Conservation (phyloP, 371 early-diverging fungal genomes). For the Actinomortierella ambigua region DNA sequence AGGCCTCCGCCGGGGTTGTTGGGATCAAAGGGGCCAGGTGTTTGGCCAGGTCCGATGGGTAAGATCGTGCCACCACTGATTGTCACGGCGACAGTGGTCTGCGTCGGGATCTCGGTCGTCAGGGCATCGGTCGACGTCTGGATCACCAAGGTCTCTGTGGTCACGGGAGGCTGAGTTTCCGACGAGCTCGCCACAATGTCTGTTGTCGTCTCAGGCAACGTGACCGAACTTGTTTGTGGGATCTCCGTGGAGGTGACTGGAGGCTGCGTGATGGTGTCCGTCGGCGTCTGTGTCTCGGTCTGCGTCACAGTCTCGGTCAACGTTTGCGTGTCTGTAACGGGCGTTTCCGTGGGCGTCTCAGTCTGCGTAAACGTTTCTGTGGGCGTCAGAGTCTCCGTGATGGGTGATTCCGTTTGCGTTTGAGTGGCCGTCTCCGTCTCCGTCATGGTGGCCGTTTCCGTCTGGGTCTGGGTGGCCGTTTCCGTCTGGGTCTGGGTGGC, state of each 20-base stretch:
- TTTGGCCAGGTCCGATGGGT: conserved; percentile 15
- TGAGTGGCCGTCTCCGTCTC: no score
- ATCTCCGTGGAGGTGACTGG: conserved; percentile 7
- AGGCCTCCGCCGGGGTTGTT: not conserved
- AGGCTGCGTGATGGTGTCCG: not conserved
- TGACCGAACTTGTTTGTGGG: conserved; percentile 1
- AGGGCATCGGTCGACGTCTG: conserved; percentile 4
- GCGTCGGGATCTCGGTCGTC: conserved; percentile 17
- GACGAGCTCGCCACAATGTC: conserved; percentile 4
- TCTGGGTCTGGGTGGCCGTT: no score
- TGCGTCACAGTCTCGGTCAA: no score
- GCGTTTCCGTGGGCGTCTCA: conserved; percentile 15
- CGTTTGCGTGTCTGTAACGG: conserved; percentile 5
- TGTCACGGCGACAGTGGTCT: conserved; percentile 14
- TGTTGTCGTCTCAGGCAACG: conserved; percentile 8
- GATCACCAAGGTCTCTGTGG: conserved; percentile 18
- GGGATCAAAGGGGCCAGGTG: conserved; percentile 1
- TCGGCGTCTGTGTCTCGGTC: not conserved
- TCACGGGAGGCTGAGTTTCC: no score
- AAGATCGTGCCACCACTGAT: conserved; percentile 29
- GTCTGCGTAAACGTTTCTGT: no score
- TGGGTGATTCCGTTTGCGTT: no score
- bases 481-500: no score
- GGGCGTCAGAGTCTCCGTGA: no score
- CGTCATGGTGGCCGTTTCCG: no score